Conservation (phyloP, 305 asterid genomes). For the Euphrasia arctica region DNA sequence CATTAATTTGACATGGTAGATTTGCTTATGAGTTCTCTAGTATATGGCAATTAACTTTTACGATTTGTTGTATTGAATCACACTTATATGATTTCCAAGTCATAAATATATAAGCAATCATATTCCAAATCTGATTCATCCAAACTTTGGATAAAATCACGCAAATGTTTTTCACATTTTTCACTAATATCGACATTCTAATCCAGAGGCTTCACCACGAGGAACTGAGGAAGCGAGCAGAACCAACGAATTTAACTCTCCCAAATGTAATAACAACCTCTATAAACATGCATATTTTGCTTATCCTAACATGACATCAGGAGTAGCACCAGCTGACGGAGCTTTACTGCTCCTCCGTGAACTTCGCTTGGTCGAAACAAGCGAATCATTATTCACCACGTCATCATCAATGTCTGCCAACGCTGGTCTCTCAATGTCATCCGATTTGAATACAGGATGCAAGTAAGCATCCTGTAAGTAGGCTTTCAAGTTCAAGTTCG, state of each 20-base stretch:
- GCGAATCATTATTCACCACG: slow-evolving; percentile 59
- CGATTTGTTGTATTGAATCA: neutral
- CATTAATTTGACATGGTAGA: slow-evolving; percentile 67
- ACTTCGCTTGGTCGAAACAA: slow-evolving; percentile 72
- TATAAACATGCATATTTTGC: slow-evolving; percentile 1
- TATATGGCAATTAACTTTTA: too few species aligned
- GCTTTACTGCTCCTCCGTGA: slow-evolving; percentile 51
- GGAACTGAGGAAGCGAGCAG: slow-evolving; percentile 17
- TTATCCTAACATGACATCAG: slow-evolving; percentile 28
- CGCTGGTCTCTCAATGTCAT: slow-evolving; percentile 36
- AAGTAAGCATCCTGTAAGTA: slow-evolving; percentile 16
- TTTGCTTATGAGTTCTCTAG: neutral
- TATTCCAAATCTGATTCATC: slow-evolving; percentile 3
- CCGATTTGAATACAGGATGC: slow-evolving; percentile 76
- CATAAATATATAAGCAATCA: neutral
- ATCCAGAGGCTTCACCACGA: slow-evolving; percentile 19
- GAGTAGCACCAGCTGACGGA: slow-evolving; percentile 38
- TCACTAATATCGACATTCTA: slow-evolving; percentile 26
- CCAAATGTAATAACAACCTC: neutral
- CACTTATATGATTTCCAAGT: neutral
- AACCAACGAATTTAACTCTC: slow-evolving; percentile 16
- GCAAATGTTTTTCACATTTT: neutral
- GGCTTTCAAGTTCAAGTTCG: too few species aligned
- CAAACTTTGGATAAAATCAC: neutral
- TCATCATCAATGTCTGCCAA: slow-evolving; percentile 50